Percentiles rank a stretch among this genome's conserved stretches.
Evolutionary conservation across 2,329 filamentous ascomycete species (phyloP).

Genomic region (Grosmannia huntii): DNA sequence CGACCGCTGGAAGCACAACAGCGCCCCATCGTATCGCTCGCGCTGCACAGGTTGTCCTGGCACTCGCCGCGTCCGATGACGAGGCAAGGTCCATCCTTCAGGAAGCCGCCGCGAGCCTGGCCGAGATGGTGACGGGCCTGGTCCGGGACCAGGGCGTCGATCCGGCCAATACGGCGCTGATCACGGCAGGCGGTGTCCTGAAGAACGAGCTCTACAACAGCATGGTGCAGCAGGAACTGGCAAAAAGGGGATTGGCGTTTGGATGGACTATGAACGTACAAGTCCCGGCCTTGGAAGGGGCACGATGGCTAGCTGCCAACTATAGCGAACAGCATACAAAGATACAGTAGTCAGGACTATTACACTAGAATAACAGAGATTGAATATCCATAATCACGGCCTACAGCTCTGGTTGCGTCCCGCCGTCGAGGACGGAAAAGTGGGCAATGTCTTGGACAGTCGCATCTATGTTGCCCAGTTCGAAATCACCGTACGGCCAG

Average conservation of each 20-base stretch:
- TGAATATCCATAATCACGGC: too few relatives aligned
- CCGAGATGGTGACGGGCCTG: conserved; percentile 1
- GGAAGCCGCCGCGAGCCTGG: not conserved
- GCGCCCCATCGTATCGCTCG: not conserved
- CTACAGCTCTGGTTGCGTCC: not conserved
- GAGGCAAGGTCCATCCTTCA: conserved; percentile 2
- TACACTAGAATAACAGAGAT: not conserved
- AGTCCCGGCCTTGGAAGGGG: conserved; percentile 2
- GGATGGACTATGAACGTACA: not conserved
- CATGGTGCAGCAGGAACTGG: not conserved
- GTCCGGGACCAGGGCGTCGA: not conserved
- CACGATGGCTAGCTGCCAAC: not conserved
- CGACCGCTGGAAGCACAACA: not conserved
- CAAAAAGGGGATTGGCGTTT: not conserved
- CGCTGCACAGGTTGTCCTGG: not conserved
- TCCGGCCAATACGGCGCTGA: conserved; percentile 1
- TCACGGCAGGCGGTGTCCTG: conserved; percentile 3
- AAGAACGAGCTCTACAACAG: not conserved
- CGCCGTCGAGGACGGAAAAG: not conserved
- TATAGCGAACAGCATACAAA: not conserved
- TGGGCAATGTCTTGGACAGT: not conserved
- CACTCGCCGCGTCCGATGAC: not conserved
- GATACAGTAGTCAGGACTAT: not conserved
- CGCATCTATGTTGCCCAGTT: not conserved
- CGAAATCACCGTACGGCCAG: not conserved